Percentiles rank a stretch among this genome's conserved stretches.
These are phyloP conservation scores for Penicillium chermesinum DNA, from an alignment of 495 filamentous ascomycete genomes.

Conservation along the genomic window DNA sequence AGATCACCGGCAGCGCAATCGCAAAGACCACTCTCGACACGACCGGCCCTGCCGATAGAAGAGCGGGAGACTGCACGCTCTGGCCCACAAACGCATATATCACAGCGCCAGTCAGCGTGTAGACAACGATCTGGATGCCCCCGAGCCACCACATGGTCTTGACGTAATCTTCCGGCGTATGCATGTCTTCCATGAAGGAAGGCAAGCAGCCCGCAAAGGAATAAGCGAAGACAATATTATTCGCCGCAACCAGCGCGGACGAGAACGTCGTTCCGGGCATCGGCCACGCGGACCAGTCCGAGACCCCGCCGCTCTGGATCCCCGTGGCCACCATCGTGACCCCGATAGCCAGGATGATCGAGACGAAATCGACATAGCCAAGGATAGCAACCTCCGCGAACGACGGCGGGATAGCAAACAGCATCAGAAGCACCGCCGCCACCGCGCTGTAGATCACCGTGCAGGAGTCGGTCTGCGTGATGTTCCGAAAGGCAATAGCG, in stretches of 20 bases:
- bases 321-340: slow-evolving; percentile 64
- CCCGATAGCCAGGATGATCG: slow-evolving; percentile 61
- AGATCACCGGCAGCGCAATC: slow-evolving; percentile 67
- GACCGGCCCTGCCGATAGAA: slow-evolving; percentile 53
- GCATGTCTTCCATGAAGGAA: slow-evolving; percentile 69
- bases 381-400: slow-evolving; percentile 53
- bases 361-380: slow-evolving; percentile 57
- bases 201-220: slow-evolving; percentile 60
- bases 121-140: slow-evolving; percentile 56
- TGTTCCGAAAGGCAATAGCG: slow-evolving; percentile 58
- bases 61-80: slow-evolving; percentile 60
- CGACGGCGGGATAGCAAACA: slow-evolving; percentile 54
- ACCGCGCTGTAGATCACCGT: slow-evolving; percentile 57
- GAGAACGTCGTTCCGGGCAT: slow-evolving; percentile 22
- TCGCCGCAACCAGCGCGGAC: slow-evolving; percentile 50
- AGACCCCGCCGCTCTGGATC: slow-evolving; percentile 25
- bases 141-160: slow-evolving; percentile 59
- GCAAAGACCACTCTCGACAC: slow-evolving; percentile 67
- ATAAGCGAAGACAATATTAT: slow-evolving; percentile 66
- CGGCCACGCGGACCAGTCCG: slow-evolving; percentile 32
- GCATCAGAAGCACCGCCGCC: slow-evolving; percentile 54
- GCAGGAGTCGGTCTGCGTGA: slow-evolving; percentile 55
- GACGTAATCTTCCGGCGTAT: slow-evolving; percentile 55
- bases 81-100: slow-evolving; percentile 65
- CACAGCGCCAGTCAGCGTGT: slow-evolving; percentile 59